These are phyloP conservation scores for Trichophyton verrucosum DNA, from an alignment of 2,329 filamentous ascomycete genomes.

Conservation along the genomic window DNA sequence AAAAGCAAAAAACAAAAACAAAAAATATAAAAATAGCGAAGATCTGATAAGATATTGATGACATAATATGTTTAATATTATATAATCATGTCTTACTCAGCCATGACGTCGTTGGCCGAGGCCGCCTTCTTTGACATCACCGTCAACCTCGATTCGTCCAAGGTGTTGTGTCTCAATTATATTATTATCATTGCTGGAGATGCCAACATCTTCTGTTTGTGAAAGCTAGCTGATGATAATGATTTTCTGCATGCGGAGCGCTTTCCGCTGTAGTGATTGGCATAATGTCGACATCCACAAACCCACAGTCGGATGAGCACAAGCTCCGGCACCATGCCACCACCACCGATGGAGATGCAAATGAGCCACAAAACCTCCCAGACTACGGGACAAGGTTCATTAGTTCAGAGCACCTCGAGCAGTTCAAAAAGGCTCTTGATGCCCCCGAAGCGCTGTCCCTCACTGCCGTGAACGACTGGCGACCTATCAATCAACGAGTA, in stretches of 20 bases:
- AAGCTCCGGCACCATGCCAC: neutral
- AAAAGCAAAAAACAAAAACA: neutral
- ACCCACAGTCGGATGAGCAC: neutral
- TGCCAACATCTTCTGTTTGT: neutral
- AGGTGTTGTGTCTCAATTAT: neutral
- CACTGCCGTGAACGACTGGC: slow-evolving; percentile 90
- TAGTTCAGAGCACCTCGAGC: slow-evolving; percentile 55
- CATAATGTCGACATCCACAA: neutral
- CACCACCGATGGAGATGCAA: slow-evolving; percentile 3
- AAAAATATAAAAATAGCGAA: neutral
- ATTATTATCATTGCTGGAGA: neutral
- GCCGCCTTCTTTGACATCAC: neutral
- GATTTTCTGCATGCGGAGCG: neutral
- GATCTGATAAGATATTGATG: neutral
- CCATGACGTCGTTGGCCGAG: neutral
- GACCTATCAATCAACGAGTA: slow-evolving; percentile 66
- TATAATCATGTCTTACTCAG: neutral
- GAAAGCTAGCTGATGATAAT: neutral
- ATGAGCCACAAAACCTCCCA: slow-evolving; percentile 57
- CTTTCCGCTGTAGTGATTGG: neutral
- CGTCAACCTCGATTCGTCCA: neutral
- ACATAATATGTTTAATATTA: neutral
- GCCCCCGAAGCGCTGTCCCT: slow-evolving; percentile 68
- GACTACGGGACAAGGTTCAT: slow-evolving; percentile 72
- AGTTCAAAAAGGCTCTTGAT: slow-evolving; percentile 70